Evolutionary conservation across 495 filamentous ascomycete species (phyloP).

Genomic region (Evansstolkia leycettana): DNA sequence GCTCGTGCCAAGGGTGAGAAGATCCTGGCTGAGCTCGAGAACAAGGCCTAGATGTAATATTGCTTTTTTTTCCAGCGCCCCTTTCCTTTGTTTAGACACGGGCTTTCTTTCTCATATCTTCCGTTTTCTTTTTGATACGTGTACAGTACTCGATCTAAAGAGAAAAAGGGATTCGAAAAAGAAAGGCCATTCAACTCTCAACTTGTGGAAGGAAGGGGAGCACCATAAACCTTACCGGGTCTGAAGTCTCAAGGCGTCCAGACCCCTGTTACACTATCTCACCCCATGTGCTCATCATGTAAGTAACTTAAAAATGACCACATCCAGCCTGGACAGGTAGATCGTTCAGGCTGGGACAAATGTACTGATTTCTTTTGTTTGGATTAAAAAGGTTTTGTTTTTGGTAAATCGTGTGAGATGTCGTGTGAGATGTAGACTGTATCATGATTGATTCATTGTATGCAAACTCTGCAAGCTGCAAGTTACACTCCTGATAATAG

Average conservation of each 20-base stretch:
- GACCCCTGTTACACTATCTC: slow-evolving; percentile 28
- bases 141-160: slow-evolving; percentile 38
- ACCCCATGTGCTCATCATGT: slow-evolving; percentile 29
- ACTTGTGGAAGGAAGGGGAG: slow-evolving; percentile 1
- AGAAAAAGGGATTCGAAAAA: slow-evolving; percentile 26
- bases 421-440: too few species aligned
- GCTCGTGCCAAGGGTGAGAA: slow-evolving; percentile 97
- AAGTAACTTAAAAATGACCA: slow-evolving; percentile 34
- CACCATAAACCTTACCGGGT: slow-evolving; percentile 13
- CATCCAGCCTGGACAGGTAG: slow-evolving; percentile 15
- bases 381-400: neutral
- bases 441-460: too few species aligned
- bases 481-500: too few species aligned
- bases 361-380: slow-evolving; percentile 31
- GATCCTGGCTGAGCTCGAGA: slow-evolving; percentile 93
- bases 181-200: slow-evolving; percentile 8
- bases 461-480: too few species aligned
- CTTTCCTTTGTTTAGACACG: slow-evolving; percentile 13
- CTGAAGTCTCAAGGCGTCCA: slow-evolving; percentile 9
- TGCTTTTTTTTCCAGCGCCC: slow-evolving; percentile 20
- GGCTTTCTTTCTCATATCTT: slow-evolving; percentile 19
- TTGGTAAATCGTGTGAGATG: too few species aligned
- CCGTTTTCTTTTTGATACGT: slow-evolving; percentile 30
- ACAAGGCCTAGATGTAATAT: slow-evolving; percentile 46
- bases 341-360: slow-evolving; percentile 21